Base-by-base conservation (phyloP, 2,329 filamentous ascomycete species). In the Fusarium subglutinans region DNA sequence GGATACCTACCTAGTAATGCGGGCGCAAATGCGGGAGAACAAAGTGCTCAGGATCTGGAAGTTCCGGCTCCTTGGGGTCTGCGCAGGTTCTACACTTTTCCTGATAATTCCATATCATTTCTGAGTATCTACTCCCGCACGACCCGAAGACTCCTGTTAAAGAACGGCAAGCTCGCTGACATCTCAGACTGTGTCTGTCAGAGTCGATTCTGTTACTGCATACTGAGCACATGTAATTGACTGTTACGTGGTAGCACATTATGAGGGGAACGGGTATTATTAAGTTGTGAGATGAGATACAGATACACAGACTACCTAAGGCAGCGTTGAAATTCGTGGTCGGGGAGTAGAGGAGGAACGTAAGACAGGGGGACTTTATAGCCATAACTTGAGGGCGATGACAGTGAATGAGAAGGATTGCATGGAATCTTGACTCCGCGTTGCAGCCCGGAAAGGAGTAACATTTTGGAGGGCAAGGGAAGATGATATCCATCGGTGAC, bases 171-270 rank as follows among this genome's bases (percentile, higher is more conserved):
- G 65, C 65, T 18, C 33, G 35, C 2, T 51, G 20, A 10, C 45
- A 68, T n/a, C 22, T 37, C 0, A 43, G 33, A 3, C n/a, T 24
- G 9, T 68, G 63, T 1, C 17, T 61, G 9, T 68, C 63, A 14
- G 11, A 61, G 18, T 57, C 38, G 12, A 61, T 47, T 28, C 65
- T 44, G 17, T 30, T 28, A 8, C 38, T 15, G 12, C 53, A 68
- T 0, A 68, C 35, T 0, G 53, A 48, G n/a, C 63, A 68, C 45
- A 68, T 60, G 26, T 67, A 68, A 11, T 62, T 64, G 35, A 62
- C 35, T 26, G 20, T 47, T 18, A 68, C 37, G 2, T 44, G 14
- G 20, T 68, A 68, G 18, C 63, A 68, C 63, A 68, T 65, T 41
- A 14, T n/a, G 35, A 28, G 11, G 5, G 41, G 15, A n/a, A 10